Evolutionary conservation across 108 stramenopile genomes (phyloP).

Genomic region (Nannochloropsis salina): DNA sequence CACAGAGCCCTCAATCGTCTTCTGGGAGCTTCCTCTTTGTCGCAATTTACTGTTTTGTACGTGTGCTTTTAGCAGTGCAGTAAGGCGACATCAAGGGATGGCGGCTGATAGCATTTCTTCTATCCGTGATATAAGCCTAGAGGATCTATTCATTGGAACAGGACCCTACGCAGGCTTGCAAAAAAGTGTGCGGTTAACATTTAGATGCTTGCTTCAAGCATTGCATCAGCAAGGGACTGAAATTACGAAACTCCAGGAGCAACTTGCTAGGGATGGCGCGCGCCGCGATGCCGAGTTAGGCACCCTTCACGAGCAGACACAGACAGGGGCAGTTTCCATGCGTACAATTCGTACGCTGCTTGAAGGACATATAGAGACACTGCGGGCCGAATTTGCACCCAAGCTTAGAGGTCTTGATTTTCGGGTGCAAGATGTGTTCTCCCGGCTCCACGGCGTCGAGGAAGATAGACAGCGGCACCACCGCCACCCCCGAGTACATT

Average conservation of each 20-base stretch:
- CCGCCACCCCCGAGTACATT: background rate
- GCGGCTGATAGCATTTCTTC: background rate
- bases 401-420: background rate
- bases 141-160: background rate
- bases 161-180: conserved; percentile 2
- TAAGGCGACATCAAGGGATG: too few species aligned
- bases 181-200: background rate
- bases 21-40: too few species aligned
- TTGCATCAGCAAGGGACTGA: background rate
- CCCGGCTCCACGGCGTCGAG: background rate
- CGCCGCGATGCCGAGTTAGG: background rate
- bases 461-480: background rate
- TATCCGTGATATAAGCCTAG: background rate
- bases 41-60: too few species aligned
- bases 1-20: too few species aligned
- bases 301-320: background rate
- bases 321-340: conserved; percentile 12
- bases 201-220: background rate
- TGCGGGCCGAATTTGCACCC: background rate
- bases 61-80: too few species aligned
- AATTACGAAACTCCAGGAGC: background rate
- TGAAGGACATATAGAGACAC: conserved; percentile 14
- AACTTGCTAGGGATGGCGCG: background rate
- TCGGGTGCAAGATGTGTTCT: background rate
- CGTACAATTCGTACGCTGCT: background rate